These are phyloP conservation scores for Phytophthora parvispora DNA, from an alignment of 352 stramenopile species.

Conservation along the genomic window DNA sequence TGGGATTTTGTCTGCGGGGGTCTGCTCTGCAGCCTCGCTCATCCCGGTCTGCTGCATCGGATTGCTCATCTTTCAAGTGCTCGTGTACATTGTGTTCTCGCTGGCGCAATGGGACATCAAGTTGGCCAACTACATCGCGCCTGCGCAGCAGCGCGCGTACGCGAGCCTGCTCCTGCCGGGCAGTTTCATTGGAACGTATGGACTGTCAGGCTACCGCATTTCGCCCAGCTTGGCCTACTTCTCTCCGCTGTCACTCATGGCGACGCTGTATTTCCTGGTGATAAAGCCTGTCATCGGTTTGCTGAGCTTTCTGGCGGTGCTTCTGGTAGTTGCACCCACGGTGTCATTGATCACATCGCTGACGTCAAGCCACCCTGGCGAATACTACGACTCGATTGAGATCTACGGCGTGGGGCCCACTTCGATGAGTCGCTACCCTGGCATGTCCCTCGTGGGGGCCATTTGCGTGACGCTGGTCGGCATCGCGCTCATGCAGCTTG, in stretches of 20 bases:
- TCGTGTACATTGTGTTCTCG: conserved; percentile 63
- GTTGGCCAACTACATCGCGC: conserved; percentile 45
- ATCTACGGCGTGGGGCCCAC: conserved; percentile 27
- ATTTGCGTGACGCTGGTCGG: conserved; percentile 58
- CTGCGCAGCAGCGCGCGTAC: conserved; percentile 46
- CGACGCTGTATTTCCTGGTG: conserved; percentile 73
- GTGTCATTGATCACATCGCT: conserved; percentile 41
- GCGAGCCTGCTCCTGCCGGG: conserved; percentile 38
- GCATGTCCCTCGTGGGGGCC: conserved; percentile 29
- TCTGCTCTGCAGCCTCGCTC: conserved; percentile 51
- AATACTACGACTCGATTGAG: conserved; percentile 26
- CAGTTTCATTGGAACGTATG: conserved; percentile 12
- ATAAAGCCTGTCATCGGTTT: conserved; percentile 64
- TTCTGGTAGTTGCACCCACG: conserved; percentile 39
- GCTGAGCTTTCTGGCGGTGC: conserved; percentile 44
- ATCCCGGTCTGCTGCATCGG: conserved; percentile 77
- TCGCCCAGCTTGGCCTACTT: conserved; percentile 57
- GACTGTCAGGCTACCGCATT: conserved; percentile 47
- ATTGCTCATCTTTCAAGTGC: conserved; percentile 67
- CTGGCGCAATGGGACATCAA: conserved; percentile 73
- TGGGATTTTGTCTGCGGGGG: conserved; percentile 50
- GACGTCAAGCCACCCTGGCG: conserved; percentile 5
- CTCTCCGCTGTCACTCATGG: conserved; percentile 73
- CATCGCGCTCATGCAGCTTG: conserved; percentile 60
- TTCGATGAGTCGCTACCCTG: conserved; percentile 26